Conservation (phyloP, 2,329 filamentous ascomycete genomes). For the Thielaviopsis ethacetica region DNA sequence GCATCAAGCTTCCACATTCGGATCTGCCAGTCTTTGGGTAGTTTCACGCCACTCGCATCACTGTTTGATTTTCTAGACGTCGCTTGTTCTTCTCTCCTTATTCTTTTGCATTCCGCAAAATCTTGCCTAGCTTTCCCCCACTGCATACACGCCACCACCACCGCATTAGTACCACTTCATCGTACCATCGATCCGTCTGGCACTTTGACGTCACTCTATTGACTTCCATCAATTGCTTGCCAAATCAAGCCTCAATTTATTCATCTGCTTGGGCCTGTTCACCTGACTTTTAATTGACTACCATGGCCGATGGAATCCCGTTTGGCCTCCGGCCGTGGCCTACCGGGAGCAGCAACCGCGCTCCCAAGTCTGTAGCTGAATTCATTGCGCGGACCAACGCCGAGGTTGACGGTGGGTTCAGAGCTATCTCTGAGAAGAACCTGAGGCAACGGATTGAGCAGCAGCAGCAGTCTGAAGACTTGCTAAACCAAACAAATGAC, state of each 20-base stretch:
- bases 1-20: no score
- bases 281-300: not conserved
- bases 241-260: not conserved
- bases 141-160: not conserved
- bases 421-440: slow-evolving; percentile 57
- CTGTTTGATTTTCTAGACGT: no score
- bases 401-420: slow-evolving; percentile 62
- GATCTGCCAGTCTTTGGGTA: no score
- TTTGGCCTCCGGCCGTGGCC: slow-evolving; percentile 14
- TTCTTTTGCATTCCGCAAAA: not conserved
- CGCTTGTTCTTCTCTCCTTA: not conserved
- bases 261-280: no score
- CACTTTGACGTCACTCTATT: not conserved
- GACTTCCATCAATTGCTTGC: not conserved
- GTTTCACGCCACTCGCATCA: no score
- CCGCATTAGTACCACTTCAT: not conserved
- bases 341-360: slow-evolving; percentile 35
- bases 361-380: slow-evolving; percentile 46
- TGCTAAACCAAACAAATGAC: slow-evolving; percentile 27
- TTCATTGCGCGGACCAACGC: slow-evolving; percentile 66
- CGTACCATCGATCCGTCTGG: not conserved
- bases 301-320: slow-evolving; percentile 7
- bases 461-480: slow-evolving; percentile 30
- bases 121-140: not conserved
- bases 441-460: slow-evolving; percentile 41